Evolutionary conservation across 176 grass and related monocot genomes (phyloP), one percentile per base, ranked within the genome.

Genomic region (Pontederia crassipes): DNA sequence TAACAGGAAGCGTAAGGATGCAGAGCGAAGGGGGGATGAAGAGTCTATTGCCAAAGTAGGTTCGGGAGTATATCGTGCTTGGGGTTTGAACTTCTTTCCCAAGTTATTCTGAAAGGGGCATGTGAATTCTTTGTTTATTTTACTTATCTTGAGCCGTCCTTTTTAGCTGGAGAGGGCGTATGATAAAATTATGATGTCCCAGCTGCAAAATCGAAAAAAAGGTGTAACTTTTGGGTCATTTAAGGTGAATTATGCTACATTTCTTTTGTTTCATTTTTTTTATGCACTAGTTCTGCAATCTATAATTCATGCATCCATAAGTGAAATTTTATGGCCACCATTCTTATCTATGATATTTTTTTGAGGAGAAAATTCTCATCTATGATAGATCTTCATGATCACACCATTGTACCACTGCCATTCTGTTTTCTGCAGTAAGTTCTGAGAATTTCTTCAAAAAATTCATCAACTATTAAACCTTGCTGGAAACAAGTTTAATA

Each of bases 131-230:
- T 11, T 59, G 61, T 18, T 69, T 28, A 7, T 59, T 49, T 49
- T 46, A 28, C 27, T 46, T 56, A 48, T 59, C 6, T 40, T 40
- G 6, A 7, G 6, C 6, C 32, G 20, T 24, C 32, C 6, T 40
- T 71, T 78, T 66, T 79, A 97, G 87, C 69, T 97, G 48, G 87
- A 97, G 54, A 90, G 48, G 59, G 92, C 92, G 11, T 88, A 97
- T 17, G 92, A 97, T 59, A 97, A 82, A 27, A 89, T 91, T 51
- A 97, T 97, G 87, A 91, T 97, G 92, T 76, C 77, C 65, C 92
- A 91, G 75, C 80, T 97, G 59, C 81, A 91, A 55, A 82, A 91
- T 59, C 70, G 92, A 32, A 97, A 97, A 67, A 85, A 88, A 69
- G 92, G 92, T 4, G 65, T 97, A 17, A 56, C 87, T 48, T 91